Percentiles rank a stretch among this genome's conserved stretches.
Conservation (phyloP, 495 filamentous ascomycete genomes). For the Thermothielavioides terrestris region DNA sequence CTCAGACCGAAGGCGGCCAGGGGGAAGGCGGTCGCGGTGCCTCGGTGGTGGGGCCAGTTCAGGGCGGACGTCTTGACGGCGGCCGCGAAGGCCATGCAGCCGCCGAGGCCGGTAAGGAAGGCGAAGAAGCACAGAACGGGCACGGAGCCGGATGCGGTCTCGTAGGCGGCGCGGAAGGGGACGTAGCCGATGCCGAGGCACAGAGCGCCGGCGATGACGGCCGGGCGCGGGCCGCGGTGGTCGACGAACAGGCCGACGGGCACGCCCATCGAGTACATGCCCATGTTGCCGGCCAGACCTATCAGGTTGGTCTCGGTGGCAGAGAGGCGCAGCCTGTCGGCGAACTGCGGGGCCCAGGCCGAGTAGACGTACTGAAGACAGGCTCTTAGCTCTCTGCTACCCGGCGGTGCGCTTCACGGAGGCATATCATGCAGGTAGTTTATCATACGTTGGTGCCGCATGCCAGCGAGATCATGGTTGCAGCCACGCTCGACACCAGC, state of each 20-base stretch:
- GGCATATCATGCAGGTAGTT: not conserved
- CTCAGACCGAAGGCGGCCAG: slow-evolving; percentile 88
- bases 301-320: slow-evolving; percentile 89
- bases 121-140: slow-evolving; percentile 69
- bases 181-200: slow-evolving; percentile 70
- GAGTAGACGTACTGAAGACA: slow-evolving; percentile 92
- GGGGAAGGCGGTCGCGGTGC: slow-evolving; percentile 90
- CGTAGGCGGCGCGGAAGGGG: slow-evolving; percentile 59
- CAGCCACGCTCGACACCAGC: slow-evolving; percentile 73
- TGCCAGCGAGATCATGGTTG: slow-evolving; percentile 75
- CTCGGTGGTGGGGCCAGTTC: slow-evolving; percentile 86
- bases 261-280: slow-evolving; percentile 89
- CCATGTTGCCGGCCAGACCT: slow-evolving; percentile 83
- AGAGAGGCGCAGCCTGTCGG: slow-evolving; percentile 71
- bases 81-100: slow-evolving; percentile 77
- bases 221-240: slow-evolving; percentile 66
- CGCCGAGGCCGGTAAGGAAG: slow-evolving; percentile 76
- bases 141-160: slow-evolving; percentile 56
- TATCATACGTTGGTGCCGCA: slow-evolving; percentile 78
- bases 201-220: slow-evolving; percentile 64
- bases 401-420: not conserved
- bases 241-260: slow-evolving; percentile 86
- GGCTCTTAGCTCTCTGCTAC: not conserved
- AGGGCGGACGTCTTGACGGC: slow-evolving; percentile 81
- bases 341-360: slow-evolving; percentile 95